A percentile compares a stretch with the other conserved stretches of the same genome.
These are phyloP conservation scores for Trichoderma lentiforme DNA, from an alignment of 2,329 filamentous ascomycete species.

Conservation along the genomic window DNA sequence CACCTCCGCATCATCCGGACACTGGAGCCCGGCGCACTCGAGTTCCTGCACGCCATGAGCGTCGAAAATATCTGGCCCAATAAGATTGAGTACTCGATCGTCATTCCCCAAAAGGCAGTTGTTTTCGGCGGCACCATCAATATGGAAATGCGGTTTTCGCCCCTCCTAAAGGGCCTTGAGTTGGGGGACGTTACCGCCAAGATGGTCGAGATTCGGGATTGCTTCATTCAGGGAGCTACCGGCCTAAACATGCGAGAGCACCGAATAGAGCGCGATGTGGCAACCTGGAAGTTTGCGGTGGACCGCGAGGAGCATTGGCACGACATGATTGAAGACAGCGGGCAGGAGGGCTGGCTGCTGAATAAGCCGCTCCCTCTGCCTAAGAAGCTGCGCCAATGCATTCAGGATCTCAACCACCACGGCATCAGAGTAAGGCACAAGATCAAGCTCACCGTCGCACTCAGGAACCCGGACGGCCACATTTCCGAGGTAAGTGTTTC, in stretches of 20 bases:
- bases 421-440: slow-evolving; percentile 93
- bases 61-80: slow-evolving; percentile 98
- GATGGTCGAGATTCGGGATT: slow-evolving; percentile 75
- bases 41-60: slow-evolving; percentile 83
- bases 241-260: slow-evolving; percentile 51
- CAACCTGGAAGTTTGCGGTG: slow-evolving; percentile 55
- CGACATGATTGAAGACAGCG: slow-evolving; percentile 64
- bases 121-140: slow-evolving; percentile 86
- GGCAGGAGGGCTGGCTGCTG: slow-evolving; percentile 62
- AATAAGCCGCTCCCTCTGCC: slow-evolving; percentile 68
- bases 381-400: slow-evolving; percentile 74
- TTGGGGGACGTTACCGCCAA: slow-evolving; percentile 80
- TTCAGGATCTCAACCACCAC: slow-evolving; percentile 85
- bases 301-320: slow-evolving; percentile 62
- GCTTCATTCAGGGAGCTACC: slow-evolving; percentile 48
- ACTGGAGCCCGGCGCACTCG: slow-evolving; percentile 69
- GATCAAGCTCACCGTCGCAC: slow-evolving; percentile 82
- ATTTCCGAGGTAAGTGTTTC: slow-evolving; percentile 68
- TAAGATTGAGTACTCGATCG: slow-evolving; percentile 94
- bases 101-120: slow-evolving; percentile 89
- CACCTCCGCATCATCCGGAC: slow-evolving; percentile 75
- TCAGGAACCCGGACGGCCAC: slow-evolving; percentile 94
- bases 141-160: slow-evolving; percentile 82
- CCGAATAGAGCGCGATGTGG: slow-evolving; percentile 62
- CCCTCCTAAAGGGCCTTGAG: slow-evolving; percentile 81